Evolutionary conservation across 202 grass and related monocot genomes (phyloP), one percentile per base, ranked within the genome.

Genomic region (Brachypodium distachyon): DNA sequence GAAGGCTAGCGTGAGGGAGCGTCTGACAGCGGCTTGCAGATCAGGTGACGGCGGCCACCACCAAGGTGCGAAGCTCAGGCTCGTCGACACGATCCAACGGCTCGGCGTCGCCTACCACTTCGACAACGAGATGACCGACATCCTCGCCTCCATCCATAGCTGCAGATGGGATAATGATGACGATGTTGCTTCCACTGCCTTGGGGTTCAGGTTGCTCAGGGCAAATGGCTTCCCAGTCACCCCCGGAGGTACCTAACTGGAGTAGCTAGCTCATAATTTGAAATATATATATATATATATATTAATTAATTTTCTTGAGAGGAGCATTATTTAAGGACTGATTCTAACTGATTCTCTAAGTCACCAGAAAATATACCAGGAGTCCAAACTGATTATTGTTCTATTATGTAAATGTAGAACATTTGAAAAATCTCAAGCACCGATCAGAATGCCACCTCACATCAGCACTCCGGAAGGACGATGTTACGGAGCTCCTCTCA

Each of bases 51-150:
- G n/a, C n/a, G 61, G 19, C 0, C 19, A 21, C 40, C 13, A 46
- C 23, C 64, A 67, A 44, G 13, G 23, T 44, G 23, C 38, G 2
- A 81, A 60, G 55, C 78, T 90, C 12, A 78, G 27, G 47, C 33
- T 83, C 13, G 42, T 90, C 4, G 65, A 86, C 47, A 71, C 23
- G 1, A 2, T 90, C 47, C 87, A 83, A 50, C 83, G 78, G 16
- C 83, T 90, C 4, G 87, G 83, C 54, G 22, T 86, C 40, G 82
- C 57, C 52, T 74, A 82, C 42, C 87, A 90, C 36, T 90, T 90
- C 1, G 57, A 77, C 0, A 12, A 75, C 12, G 83, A 90, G 32
- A 86, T 90, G 46, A 5, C 9, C 21, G 17, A n/a, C 12, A 48
- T 50, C 19, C 83, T 90, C 29, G 61, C n/a, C 31, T 70, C 78